Conservation (phyloP, 176 grass and related monocot genomes). For the Chrysopogon serrulatus region DNA sequence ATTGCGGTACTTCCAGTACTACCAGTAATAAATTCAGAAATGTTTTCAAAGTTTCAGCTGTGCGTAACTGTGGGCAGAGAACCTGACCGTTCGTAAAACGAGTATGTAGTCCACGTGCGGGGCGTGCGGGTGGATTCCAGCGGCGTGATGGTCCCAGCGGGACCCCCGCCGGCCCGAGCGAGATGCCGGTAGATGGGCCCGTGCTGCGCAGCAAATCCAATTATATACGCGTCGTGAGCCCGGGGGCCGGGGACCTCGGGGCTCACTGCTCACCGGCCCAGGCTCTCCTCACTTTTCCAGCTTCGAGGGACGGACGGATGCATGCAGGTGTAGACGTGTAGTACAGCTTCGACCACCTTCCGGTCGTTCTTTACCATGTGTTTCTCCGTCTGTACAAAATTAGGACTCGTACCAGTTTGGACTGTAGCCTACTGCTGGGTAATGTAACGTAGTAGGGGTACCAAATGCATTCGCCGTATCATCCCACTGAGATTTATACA, state of each 20-base stretch:
- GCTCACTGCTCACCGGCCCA: too few relatives aligned
- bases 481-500: too few relatives aligned
- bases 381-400: neutral
- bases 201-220: neutral
- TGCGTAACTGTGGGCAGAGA: neutral
- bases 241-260: neutral
- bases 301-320: neutral
- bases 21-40: neutral
- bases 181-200: neutral
- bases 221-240: neutral
- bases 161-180: neutral
- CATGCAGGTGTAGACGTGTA: neutral
- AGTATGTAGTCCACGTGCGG: neutral
- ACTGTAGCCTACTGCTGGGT: too few relatives aligned
- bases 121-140: too few relatives aligned
- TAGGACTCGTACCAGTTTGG: neutral
- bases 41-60: neutral
- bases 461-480: neutral
- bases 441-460: too few relatives aligned
- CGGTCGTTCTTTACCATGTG: neutral
- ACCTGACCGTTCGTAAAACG: neutral
- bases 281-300: slow-evolving; percentile 4
- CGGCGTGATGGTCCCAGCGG: too few relatives aligned
- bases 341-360: neutral
- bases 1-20: neutral